phyloP scores from a whole-genome alignment of 2,329 filamentous ascomycete genomes.

The Penicillium sp. region DNA sequence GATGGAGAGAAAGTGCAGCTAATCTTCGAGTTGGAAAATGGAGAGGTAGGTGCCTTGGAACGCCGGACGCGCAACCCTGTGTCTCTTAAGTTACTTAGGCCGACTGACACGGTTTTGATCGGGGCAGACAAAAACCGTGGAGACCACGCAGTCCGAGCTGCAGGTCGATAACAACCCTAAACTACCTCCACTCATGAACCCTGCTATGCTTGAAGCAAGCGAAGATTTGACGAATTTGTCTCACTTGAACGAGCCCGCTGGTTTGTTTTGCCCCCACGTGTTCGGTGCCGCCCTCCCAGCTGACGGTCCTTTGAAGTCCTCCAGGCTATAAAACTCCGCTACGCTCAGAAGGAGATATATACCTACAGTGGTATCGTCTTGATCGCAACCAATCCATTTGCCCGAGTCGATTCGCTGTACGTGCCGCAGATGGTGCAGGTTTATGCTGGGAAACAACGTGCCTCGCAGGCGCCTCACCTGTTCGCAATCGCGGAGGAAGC shows the following conservation, averaged over 20 bases:
- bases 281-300: slow-evolving; percentile 6
- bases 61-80: neutral
- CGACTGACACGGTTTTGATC: slow-evolving; percentile 18
- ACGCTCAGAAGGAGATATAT: slow-evolving; percentile 98
- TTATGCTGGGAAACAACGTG: slow-evolving; percentile 93
- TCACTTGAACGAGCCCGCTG: slow-evolving; percentile 96
- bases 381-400: slow-evolving; percentile 97
- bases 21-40: slow-evolving; percentile 86
- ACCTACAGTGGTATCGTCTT: slow-evolving; percentile 98
- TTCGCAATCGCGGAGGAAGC: slow-evolving; percentile 99
- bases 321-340: slow-evolving; percentile 95
- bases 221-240: slow-evolving; percentile 97
- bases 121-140: slow-evolving; percentile 70
- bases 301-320: slow-evolving; percentile 61
- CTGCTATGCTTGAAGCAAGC: slow-evolving; percentile 95
- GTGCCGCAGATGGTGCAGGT: slow-evolving; percentile 99
- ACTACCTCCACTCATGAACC: slow-evolving; percentile 94
- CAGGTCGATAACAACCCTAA: slow-evolving; percentile 72
- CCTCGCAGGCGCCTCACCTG: slow-evolving; percentile 93
- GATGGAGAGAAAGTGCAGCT: slow-evolving; percentile 84
- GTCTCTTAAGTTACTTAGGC: neutral
- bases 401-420: slow-evolving; percentile 94
- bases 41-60: slow-evolving; percentile 63
- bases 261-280: slow-evolving; percentile 51
- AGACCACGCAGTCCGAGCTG: slow-evolving; percentile 73